Evolutionary conservation across 331 rosid genomes (phyloP), one percentile per base, ranked within the genome.

Genomic region (Acacia concinna): DNA sequence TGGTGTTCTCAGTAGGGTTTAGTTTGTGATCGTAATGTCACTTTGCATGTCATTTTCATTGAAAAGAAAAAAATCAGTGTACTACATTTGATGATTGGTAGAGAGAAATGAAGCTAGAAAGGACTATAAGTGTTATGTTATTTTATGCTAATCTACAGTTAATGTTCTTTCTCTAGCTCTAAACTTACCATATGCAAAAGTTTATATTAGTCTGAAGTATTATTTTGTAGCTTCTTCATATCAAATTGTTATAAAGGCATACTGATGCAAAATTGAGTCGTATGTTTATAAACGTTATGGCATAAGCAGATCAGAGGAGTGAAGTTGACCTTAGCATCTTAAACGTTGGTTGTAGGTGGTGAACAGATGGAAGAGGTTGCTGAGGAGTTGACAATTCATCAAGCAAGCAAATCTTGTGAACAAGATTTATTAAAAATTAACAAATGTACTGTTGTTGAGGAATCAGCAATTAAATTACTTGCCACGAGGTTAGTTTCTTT

Each of bases 391-490:
- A 69, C 68, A 60, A 81, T 80, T 59, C 38, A 69, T 57, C 71
- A 82, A 28, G 54, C 59, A 68, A 82, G 83, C 77, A 73, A 76
- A 34, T 73, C 72, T 21, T 18, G 72, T 74, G 86, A 86, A 60
- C 79, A 78, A 63, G 86, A 83, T 76, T 68, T 52, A 12, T 81
- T 86, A 23, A 86, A 73, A 56, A 47, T 68, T 67, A 62, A 59
- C 76, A 85, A 78, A 81, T 76, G 64, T 68, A 87, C 51, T 43
- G 84, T 78, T 65, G 91, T 86, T 44, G 93, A 90, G 87, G 83
- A 93, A 72, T 71, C 86, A 68, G 98, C 97, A n/a, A 32, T 88
- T 71, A 80, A 86, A 49, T 80, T 91, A 72, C 99, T 95, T 78
- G 98, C 97, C 38, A 38, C 60, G 52, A 93, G 97, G 99, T 95